Evolutionary conservation across 2,329 filamentous ascomycete genomes (phyloP).

Genomic region (Mollisiaceae sp.): DNA sequence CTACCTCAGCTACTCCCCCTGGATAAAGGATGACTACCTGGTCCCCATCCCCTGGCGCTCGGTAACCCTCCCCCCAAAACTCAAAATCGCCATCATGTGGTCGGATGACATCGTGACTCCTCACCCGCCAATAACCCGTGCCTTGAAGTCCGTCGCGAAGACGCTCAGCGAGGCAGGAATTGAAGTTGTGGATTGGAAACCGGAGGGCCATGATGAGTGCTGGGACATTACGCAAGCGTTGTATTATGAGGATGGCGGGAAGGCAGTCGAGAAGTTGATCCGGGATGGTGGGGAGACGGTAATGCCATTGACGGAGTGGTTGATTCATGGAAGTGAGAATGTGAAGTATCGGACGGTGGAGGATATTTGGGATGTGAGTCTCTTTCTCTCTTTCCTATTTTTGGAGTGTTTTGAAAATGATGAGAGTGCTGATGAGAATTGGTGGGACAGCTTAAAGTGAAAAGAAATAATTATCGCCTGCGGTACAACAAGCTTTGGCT

Average conservation of each 20-base stretch:
- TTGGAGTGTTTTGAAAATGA: background rate
- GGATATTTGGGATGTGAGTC: slow-evolving; percentile 28
- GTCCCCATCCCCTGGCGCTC: slow-evolving; percentile 50
- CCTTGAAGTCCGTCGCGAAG: slow-evolving; percentile 24
- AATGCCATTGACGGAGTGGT: slow-evolving; percentile 33
- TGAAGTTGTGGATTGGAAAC: slow-evolving; percentile 34
- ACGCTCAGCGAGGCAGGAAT: slow-evolving; percentile 20
- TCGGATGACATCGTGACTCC: slow-evolving; percentile 30
- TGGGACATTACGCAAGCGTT: slow-evolving; percentile 31
- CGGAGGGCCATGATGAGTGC: slow-evolving; percentile 31
- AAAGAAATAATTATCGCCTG: slow-evolving; percentile 46
- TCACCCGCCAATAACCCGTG: slow-evolving; percentile 32
- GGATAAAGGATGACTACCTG: slow-evolving; percentile 56
- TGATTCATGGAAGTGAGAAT: slow-evolving; percentile 32
- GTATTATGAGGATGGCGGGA: slow-evolving; percentile 35
- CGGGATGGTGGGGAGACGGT: slow-evolving; percentile 25
- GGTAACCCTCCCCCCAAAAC: slow-evolving; percentile 24
- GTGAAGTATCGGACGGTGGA: slow-evolving; percentile 32
- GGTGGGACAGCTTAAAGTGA: slow-evolving; percentile 23
- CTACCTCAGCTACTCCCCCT: slow-evolving; percentile 46
- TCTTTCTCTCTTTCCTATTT: background rate
- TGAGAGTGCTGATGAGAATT: background rate
- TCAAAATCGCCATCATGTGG: slow-evolving; percentile 45
- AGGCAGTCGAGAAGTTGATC: slow-evolving; percentile 23
- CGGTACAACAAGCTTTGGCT: slow-evolving; percentile 31